Base-by-base conservation (phyloP, 371 early-diverging fungal genomes). In the Lichtheimia ramosa region DNA sequence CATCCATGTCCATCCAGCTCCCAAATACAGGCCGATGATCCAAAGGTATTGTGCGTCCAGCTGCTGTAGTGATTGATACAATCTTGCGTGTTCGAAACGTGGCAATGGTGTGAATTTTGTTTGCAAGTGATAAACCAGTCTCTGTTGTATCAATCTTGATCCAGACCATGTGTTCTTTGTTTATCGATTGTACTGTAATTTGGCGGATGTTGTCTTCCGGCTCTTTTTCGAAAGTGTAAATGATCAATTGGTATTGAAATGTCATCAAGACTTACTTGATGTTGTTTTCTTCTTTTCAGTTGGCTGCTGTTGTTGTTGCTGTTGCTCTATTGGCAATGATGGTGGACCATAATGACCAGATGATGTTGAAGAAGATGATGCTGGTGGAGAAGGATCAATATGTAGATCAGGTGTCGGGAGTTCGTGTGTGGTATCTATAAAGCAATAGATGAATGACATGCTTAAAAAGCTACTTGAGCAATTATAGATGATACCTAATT, bases 171-270 rank as follows among this genome's bases (percentile, higher is more conserved):
- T 75, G 73, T 42, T 77, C 81, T 53, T 60, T 51, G 55, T 81
- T 81, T 15, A 77, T 70, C 7, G 81, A 81, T 41, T 73, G 71
- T 6, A 81, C 81, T 23, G 75, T 81, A 41, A 81, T 77, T 27
- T 75, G 81, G 3, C 75, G 69, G 5, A 63, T 42, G 51, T 48
- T 52, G 24, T 40, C 34, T 34, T 34, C 34, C 34, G 34, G 34
- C 10, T 34, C 34, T 34, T 34, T 27, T 52, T 51, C 28, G 2
- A 18, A 42, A 16, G 34, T 12, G 8, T 51, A 43, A n/a, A 16
- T 50, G 20, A 28, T 42, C 16, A 15, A n/a, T 14, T 20, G 8
- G n/a, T 0, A 46, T 43, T n/a, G 15, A 46, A n/a, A 14, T 46
- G 46, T 8, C 10, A 6, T 1, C n/a, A n/a, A 5, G 5, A 20